Conservation (phyloP, 2,329 filamentous ascomycete genomes). For the Aspergillus sp. region DNA sequence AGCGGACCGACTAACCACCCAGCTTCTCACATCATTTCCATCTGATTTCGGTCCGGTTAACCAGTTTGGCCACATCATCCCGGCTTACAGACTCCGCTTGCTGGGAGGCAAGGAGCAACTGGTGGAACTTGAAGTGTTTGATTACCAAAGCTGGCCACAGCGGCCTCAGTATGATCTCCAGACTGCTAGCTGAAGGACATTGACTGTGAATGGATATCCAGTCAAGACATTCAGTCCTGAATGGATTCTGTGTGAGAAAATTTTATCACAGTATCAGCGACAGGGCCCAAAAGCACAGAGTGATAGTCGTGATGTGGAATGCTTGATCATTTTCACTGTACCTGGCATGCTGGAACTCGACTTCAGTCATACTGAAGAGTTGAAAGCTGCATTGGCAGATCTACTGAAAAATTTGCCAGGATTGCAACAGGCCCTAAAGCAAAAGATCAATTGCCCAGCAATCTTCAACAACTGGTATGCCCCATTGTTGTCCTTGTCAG, state of each 20-base stretch:
- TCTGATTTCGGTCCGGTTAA: neutral
- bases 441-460: constrained; percentile 11
- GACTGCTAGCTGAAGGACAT: constrained; percentile 3
- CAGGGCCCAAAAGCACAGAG: constrained; percentile 9
- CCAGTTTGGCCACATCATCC: neutral
- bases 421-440: constrained; percentile 8
- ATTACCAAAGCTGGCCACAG: constrained; percentile 7
- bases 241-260: constrained; percentile 16
- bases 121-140: neutral
- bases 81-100: neutral
- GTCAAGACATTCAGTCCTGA: constrained; percentile 11
- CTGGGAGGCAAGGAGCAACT: neutral
- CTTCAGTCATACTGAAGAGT: constrained; percentile 10
- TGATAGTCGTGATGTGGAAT: constrained; percentile 9
- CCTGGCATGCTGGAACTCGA: constrained; percentile 9
- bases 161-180: constrained; percentile 12
- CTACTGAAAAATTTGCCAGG: constrained; percentile 9
- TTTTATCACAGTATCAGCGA: constrained; percentile 12
- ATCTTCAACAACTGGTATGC: constrained; percentile 2
- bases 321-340: neutral
- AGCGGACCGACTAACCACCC: neutral
- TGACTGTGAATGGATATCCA: constrained; percentile 6
- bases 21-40: neutral
- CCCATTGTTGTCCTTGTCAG: neutral
- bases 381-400: constrained; percentile 8